A percentile compares a stretch with the other conserved stretches of the same genome.
phyloP scores from a whole-genome alignment of 495 filamentous ascomycete genomes.

The Neurospora tetrasperma region DNA sequence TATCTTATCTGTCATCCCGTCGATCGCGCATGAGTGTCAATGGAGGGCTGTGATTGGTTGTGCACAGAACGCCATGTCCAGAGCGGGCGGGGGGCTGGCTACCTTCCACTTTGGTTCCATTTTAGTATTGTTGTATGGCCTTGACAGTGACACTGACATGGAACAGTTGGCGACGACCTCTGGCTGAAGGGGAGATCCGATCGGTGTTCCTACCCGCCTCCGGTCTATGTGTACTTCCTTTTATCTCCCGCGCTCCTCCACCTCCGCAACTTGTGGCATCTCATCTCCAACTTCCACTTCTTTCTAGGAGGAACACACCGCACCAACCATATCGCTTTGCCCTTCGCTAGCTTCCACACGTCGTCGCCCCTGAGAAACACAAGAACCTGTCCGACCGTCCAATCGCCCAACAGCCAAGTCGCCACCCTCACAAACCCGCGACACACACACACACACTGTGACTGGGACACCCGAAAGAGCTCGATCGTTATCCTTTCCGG shows the following conservation, averaged over 20 bases:
- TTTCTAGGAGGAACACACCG: neutral
- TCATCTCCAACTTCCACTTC: neutral
- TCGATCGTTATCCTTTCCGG: constrained; percentile 3
- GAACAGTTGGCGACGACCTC: neutral
- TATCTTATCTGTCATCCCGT: neutral
- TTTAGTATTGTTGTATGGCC: neutral
- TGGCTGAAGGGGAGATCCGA: neutral
- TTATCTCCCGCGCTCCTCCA: neutral
- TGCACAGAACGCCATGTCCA: neutral
- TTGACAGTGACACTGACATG: neutral
- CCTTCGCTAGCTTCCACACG: neutral
- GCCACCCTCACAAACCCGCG: neutral
- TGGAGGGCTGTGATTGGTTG: neutral
- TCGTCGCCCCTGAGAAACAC: neutral
- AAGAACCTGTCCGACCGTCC: neutral
- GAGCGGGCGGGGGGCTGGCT: neutral
- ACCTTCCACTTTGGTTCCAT: neutral
- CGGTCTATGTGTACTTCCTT: neutral
- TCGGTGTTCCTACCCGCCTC: neutral
- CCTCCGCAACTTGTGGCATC: neutral
- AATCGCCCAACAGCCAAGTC: neutral
- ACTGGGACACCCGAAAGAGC: neutral
- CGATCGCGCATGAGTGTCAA: constrained; percentile 1
- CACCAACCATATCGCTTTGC: neutral
- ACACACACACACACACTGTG: neutral